phyloP scores from a whole-genome alignment of 1,284 basidiomycete genomes.

The Rhizoctonia solani region DNA sequence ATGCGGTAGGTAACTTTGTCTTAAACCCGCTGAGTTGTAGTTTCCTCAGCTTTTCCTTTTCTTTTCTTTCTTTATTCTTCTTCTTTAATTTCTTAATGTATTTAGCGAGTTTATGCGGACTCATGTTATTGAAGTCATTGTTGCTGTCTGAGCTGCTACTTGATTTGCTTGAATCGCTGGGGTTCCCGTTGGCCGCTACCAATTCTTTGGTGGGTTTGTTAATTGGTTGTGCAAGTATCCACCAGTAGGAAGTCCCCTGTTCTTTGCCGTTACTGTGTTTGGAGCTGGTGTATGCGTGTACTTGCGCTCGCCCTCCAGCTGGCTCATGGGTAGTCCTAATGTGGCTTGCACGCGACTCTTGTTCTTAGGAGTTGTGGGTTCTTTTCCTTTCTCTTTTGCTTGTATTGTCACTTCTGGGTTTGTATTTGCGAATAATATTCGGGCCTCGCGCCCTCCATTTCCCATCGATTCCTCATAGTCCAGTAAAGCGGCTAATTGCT shows the following conservation, averaged over 20 bases:
- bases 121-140: not conserved
- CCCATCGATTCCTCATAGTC: too few relatives aligned
- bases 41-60: not conserved
- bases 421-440: too few relatives aligned
- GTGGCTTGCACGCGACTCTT: too few relatives aligned
- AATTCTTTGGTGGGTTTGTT: not conserved
- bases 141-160: not conserved
- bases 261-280: not conserved
- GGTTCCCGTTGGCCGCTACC: not conserved
- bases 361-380: too few relatives aligned
- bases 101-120: not conserved
- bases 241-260: not conserved
- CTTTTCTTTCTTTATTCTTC: not conserved
- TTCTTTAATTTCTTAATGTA: not conserved
- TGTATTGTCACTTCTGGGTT: too few relatives aligned
- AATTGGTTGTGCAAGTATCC: not conserved
- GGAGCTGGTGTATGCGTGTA: not conserved
- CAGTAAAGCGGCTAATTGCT: too few relatives aligned
- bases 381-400: too few relatives aligned
- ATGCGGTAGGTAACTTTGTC: constrained; percentile 6
- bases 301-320: not conserved
- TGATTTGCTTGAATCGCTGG: not conserved
- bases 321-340: too few relatives aligned
- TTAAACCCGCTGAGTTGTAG: constrained; percentile 13
- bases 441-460: too few relatives aligned